These are phyloP conservation scores for Heliosperma pusillum DNA, from an alignment of 148 eudicot species.

Conservation along the genomic window DNA sequence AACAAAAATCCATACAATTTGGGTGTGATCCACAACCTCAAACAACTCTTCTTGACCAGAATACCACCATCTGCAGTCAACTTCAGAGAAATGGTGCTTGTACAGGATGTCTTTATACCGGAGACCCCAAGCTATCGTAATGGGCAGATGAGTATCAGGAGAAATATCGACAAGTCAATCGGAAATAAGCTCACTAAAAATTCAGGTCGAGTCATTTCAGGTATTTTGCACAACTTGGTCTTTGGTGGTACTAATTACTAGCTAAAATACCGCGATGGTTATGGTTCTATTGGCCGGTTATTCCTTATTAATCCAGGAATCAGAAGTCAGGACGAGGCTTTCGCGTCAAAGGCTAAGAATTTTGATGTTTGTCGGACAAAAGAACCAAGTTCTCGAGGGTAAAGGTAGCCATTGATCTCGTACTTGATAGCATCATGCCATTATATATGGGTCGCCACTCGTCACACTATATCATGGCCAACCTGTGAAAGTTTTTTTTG, in stretches of 20 bases:
- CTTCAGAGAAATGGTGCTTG: conserved; percentile 42
- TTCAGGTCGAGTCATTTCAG: conserved; percentile 26
- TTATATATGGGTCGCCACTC: too few relatives aligned
- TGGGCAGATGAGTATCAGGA: conserved; percentile 18
- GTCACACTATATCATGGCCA: too few relatives aligned
- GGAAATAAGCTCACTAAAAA: conserved; percentile 28
- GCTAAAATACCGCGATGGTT: conserved; percentile 20
- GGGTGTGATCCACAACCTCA: conserved; percentile 33
- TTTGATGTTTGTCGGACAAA: conserved; percentile 17
- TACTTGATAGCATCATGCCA: not conserved
- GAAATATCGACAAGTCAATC: conserved; percentile 28
- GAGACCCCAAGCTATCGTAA: conserved; percentile 26
- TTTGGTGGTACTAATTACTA: conserved; percentile 31
- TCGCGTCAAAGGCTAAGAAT: conserved; percentile 17
- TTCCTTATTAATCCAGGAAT: conserved; percentile 12
- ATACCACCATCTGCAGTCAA: conserved; percentile 37
- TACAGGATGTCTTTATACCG: conserved; percentile 42
- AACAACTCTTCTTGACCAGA: conserved; percentile 32
- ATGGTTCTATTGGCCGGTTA: conserved; percentile 20
- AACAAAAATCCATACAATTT: conserved; percentile 42
- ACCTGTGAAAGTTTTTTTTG: too few relatives aligned
- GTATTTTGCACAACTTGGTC: conserved; percentile 34
- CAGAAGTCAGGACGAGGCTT: conserved; percentile 12
- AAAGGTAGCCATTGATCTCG: conserved; percentile 22
- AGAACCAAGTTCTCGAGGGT: not conserved